phyloP scores from a whole-genome alignment of 768 basidiomycete species.

The Mycena alexandri region DNA sequence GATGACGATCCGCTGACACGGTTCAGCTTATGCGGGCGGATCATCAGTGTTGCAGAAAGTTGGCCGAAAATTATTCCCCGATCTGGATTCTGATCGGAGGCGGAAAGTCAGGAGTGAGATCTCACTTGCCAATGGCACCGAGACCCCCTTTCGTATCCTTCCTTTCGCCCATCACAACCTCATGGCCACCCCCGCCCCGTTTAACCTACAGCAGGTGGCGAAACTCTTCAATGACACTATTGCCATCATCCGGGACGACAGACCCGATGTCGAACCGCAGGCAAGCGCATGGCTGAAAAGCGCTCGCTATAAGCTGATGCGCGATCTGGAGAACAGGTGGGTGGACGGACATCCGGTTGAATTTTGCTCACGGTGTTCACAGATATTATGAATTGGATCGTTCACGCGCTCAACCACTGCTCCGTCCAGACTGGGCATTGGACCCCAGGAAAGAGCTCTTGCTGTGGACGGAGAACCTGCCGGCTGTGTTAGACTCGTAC shows the following conservation, averaged over 20 bases:
- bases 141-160: no score
- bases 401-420: background rate
- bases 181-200: background rate
- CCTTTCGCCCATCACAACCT: background rate
- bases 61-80: no score
- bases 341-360: background rate
- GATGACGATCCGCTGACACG: no score
- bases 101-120: no score
- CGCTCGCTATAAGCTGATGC: background rate
- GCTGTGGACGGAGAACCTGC: no score
- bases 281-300: background rate
- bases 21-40: no score
- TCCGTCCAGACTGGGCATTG: background rate
- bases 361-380: no score
- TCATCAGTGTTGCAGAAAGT: no score
- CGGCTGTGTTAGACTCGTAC: no score
- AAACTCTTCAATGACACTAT: background rate
- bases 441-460: background rate
- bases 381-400: conserved; percentile 7
- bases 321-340: background rate
- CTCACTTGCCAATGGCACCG: no score
- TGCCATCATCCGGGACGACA: background rate
- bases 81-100: no score
- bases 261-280: background rate
- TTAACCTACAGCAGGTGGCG: no score